Evolutionary conservation across 2,329 filamentous ascomycete genomes (phyloP), one percentile per base, ranked within the genome.

Genomic region (Coniochaeta sp.): DNA sequence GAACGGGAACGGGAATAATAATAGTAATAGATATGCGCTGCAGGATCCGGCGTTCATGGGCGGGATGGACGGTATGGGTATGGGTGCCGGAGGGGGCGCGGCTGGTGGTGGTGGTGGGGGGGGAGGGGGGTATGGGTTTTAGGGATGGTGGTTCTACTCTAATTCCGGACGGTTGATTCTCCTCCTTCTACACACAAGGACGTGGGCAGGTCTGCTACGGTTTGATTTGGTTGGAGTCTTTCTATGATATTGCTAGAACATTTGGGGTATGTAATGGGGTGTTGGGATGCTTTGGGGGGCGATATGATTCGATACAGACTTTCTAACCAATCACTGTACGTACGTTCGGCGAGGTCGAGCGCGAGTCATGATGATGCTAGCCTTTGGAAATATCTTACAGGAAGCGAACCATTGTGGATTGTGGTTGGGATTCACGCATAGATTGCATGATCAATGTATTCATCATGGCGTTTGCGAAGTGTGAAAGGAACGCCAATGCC

Each of bases 21-120:
- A n/a, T n/a, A n/a, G n/a, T n/a, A n/a, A n/a, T n/a, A 66, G 66
- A 30, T 67, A 67, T 38, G 68, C 68, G 61, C 63, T 67, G 50
- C 50, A 55, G 50, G 50, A 55, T 14, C 50, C 50, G 30, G 26
- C 50, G 26, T 55, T 30, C 9, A n/a, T 55, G 50, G 50, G 42
- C 42, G 42, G 5, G 42, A n/a, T 47, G 4, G 42, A 47, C 22
- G 42, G 42, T n/a, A 47, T 42, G 38, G 38, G 38, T 6, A 42
- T 42, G 38, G 42, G 42, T 19, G 42, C 8, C 5, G 42, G 42
- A 5, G 42, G 14, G 42, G 14, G n/a, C 7, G 50, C 24, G 50
- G 24, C 16, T 30, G 52, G 52, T 6, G 26, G 26, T 9, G 52
- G 24, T 14, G 52, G 22, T 14, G 54, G 54, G 17, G 54, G 30